These are phyloP conservation scores for Ophiostoma montium DNA, from an alignment of 2,329 filamentous ascomycete genomes.

Conservation along the genomic window DNA sequence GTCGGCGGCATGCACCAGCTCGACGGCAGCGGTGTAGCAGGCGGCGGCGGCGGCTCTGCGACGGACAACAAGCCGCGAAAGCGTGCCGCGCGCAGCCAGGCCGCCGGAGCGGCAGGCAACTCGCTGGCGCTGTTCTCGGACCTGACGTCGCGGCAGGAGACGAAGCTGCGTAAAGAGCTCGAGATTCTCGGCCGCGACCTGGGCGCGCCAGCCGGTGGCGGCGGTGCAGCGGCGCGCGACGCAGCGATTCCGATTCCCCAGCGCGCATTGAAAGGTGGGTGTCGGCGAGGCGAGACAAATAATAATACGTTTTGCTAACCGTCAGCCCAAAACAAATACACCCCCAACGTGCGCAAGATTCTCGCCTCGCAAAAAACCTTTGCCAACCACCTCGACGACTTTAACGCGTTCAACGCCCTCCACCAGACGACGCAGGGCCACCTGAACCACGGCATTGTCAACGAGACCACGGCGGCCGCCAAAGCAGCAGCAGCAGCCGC, in stretches of 20 bases:
- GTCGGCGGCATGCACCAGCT: constrained; percentile 29
- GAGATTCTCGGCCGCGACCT: constrained; percentile 73
- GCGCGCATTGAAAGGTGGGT: constrained; percentile 31
- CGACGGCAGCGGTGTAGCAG: constrained; percentile 48
- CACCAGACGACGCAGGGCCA: constrained; percentile 21
- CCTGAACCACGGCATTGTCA: constrained; percentile 13
- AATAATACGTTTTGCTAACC: no score
- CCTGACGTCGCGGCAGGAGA: constrained; percentile 66
- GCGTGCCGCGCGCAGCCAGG: constrained; percentile 45
- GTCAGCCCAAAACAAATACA: constrained; percentile 46
- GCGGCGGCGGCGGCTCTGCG: constrained; percentile 35
- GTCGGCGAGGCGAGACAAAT: no score
- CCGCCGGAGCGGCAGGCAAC: constrained; percentile 13
- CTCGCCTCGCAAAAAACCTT: constrained; percentile 72
- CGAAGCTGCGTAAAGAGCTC: constrained; percentile 67
- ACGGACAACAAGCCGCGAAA: constrained; percentile 42
- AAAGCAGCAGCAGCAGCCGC: neutral
- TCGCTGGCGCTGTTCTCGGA: constrained; percentile 27
- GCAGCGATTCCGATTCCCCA: constrained; percentile 54
- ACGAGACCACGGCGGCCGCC: neutral
- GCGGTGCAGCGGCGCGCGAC: constrained; percentile 30
- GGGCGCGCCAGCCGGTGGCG: constrained; percentile 22
- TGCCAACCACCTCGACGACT: constrained; percentile 69
- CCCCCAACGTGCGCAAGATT: constrained; percentile 59
- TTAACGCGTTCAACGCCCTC: constrained; percentile 47